Conservation (phyloP, 2,329 filamentous ascomycete genomes). For the Pyrenophora teres region DNA sequence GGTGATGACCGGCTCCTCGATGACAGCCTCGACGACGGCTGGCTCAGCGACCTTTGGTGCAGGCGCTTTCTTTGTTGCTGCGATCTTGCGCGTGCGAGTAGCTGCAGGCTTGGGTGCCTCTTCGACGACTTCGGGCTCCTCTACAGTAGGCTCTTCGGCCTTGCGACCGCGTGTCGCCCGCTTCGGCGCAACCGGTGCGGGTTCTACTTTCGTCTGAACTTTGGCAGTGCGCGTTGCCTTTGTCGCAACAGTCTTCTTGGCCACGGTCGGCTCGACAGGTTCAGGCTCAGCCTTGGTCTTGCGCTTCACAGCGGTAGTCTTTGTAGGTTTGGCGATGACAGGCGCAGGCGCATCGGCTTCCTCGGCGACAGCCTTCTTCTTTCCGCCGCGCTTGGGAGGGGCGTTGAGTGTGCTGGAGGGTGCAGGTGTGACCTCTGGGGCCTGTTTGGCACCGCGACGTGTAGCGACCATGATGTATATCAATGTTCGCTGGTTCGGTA, state of each 20-base stretch:
- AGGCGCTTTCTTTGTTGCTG: slow-evolving; percentile 21
- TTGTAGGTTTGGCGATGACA: slow-evolving; percentile 23
- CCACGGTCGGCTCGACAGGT: slow-evolving; percentile 16
- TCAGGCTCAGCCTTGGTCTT: slow-evolving; percentile 28
- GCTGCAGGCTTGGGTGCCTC: slow-evolving; percentile 23
- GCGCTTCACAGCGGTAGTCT: slow-evolving; percentile 26
- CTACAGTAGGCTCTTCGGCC: slow-evolving; percentile 8
- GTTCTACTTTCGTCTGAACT: slow-evolving; percentile 21
- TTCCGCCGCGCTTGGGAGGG: slow-evolving; percentile 39
- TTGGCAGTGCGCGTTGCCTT: slow-evolving; percentile 31
- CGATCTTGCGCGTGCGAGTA: slow-evolving; percentile 26
- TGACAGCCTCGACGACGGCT: background rate
- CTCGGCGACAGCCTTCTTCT: slow-evolving; percentile 32
- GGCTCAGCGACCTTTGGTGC: slow-evolving; percentile 15
- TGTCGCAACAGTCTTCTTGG: slow-evolving; percentile 26
- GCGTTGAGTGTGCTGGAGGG: slow-evolving; percentile 35
- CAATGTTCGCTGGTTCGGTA: slow-evolving; percentile 20
- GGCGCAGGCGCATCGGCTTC: slow-evolving; percentile 27
- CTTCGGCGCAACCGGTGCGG: slow-evolving; percentile 27
- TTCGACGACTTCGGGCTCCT: slow-evolving; percentile 14
- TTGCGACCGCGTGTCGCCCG: slow-evolving; percentile 34
- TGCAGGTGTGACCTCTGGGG: slow-evolving; percentile 30
- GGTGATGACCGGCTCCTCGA: slow-evolving; percentile 10
- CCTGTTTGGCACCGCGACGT: slow-evolving; percentile 35
- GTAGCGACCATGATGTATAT: slow-evolving; percentile 39